phyloP scores from a whole-genome alignment of 257 asterid genomes.

The Solanum raphanifolium region DNA sequence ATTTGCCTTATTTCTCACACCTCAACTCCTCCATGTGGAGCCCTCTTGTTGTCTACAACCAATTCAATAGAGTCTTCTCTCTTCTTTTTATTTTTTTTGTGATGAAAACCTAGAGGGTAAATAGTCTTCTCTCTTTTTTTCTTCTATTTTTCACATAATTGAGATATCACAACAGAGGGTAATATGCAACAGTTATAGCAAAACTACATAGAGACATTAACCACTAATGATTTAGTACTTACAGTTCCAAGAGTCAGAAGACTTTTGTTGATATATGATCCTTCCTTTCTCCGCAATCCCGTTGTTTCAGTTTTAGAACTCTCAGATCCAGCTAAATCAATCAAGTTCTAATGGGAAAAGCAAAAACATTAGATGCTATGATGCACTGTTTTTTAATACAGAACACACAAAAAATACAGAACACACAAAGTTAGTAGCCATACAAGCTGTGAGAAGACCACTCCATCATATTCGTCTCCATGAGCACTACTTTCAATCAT shows the following conservation, averaged over 20 bases:
- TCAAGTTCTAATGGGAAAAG: slow-evolving; percentile 53
- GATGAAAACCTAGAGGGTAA: not conserved
- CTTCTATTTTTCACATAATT: not conserved
- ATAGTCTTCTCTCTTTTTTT: not conserved
- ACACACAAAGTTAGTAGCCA: slow-evolving; percentile 4
- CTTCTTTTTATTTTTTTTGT: not conserved
- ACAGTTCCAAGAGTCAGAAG: slow-evolving; percentile 98
- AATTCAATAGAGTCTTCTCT: not conserved
- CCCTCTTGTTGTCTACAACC: not conserved
- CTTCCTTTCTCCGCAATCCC: slow-evolving; percentile 93
- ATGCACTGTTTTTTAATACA: not conserved
- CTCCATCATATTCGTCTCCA: slow-evolving; percentile 97
- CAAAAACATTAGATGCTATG: slow-evolving; percentile 4
- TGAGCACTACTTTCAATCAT: slow-evolving; percentile 96
- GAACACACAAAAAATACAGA: slow-evolving; percentile 1
- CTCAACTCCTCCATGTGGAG: not conserved
- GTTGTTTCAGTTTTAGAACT: slow-evolving; percentile 96
- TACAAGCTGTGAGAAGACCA: slow-evolving; percentile 94
- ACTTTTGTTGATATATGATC: slow-evolving; percentile 94
- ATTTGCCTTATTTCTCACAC: not conserved
- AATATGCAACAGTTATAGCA: not conserved
- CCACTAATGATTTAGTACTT: slow-evolving; percentile 18
- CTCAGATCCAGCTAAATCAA: slow-evolving; percentile 97
- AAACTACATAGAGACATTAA: not conserved
- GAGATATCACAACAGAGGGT: not conserved